phyloP scores from a whole-genome alignment of 345 rosid genomes.

The Dovyalis caffra region DNA sequence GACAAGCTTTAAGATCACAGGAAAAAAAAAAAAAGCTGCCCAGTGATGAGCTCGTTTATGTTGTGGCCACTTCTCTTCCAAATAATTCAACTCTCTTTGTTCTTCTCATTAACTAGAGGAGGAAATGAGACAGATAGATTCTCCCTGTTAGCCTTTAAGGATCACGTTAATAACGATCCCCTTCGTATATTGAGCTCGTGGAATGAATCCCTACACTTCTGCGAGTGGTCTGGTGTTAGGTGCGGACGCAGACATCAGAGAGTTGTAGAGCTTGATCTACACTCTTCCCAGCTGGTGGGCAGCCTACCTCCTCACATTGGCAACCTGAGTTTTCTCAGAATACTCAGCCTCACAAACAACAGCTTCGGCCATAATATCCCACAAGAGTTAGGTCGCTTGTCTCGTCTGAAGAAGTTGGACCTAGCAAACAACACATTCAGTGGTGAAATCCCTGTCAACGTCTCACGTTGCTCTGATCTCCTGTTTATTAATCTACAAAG shows the following conservation, averaged over 20 bases:
- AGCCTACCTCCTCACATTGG: neutral
- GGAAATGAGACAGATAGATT: neutral
- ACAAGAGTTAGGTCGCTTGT: conserved; percentile 19
- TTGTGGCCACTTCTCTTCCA: neutral
- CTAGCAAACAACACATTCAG: conserved; percentile 14
- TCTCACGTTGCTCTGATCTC: no score
- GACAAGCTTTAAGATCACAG: no score
- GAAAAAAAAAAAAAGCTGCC: no score
- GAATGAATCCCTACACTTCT: conserved; percentile 6
- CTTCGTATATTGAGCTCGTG: neutral
- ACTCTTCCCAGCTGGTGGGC: neutral
- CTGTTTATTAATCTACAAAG: no score
- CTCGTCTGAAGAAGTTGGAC: conserved; percentile 12
- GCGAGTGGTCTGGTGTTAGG: no score
- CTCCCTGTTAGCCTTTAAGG: neutral
- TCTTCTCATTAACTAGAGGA: neutral
- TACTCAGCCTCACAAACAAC: conserved; percentile 14
- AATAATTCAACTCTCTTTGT: neutral
- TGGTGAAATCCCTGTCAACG: no score
- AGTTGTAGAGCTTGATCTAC: neutral
- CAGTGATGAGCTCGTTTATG: no score
- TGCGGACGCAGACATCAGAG: neutral
- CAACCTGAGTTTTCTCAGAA: no score
- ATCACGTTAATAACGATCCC: neutral
- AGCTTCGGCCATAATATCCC: conserved; percentile 25